phyloP scores from a whole-genome alignment of 2,329 filamentous ascomycete genomes.

The Botryotinia narcissicola region DNA sequence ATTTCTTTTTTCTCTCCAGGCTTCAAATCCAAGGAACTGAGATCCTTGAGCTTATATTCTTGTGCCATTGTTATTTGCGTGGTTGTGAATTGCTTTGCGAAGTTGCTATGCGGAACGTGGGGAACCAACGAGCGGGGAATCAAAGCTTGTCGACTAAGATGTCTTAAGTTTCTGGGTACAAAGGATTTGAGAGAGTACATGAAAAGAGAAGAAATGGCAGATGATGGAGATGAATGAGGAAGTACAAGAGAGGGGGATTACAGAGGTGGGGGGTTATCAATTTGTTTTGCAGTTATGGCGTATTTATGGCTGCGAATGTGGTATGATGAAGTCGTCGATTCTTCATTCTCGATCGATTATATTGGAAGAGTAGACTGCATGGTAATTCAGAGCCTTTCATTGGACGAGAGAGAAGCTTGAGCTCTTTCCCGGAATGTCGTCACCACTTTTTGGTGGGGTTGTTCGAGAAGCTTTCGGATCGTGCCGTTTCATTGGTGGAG shows the following conservation, averaged over 20 bases:
- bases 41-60: conserved; percentile 71
- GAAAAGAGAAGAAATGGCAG: conserved; percentile 2
- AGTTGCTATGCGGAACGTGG: conserved; percentile 16
- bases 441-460: neutral
- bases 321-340: conserved; percentile 13
- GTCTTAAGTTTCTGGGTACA: conserved; percentile 7
- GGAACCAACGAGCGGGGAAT: conserved; percentile 22
- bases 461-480: neutral
- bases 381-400: conserved; percentile 11
- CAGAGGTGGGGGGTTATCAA: conserved; percentile 1
- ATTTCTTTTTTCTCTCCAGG: conserved; percentile 83
- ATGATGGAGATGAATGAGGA: neutral
- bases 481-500: neutral
- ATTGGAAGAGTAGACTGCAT: neutral
- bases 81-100: conserved; percentile 21
- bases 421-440: neutral
- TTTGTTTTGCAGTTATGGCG: neutral
- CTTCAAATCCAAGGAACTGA: conserved; percentile 71
- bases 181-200: conserved; percentile 16
- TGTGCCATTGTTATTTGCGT: conserved; percentile 42
- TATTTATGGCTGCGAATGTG: neutral
- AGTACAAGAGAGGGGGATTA: neutral
- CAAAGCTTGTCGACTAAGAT: conserved; percentile 20
- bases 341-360: neutral
- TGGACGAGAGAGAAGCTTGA: conserved; percentile 1